Base-by-base conservation (phyloP, 2,329 filamentous ascomycete genomes). In the Alternaria gaisen region DNA sequence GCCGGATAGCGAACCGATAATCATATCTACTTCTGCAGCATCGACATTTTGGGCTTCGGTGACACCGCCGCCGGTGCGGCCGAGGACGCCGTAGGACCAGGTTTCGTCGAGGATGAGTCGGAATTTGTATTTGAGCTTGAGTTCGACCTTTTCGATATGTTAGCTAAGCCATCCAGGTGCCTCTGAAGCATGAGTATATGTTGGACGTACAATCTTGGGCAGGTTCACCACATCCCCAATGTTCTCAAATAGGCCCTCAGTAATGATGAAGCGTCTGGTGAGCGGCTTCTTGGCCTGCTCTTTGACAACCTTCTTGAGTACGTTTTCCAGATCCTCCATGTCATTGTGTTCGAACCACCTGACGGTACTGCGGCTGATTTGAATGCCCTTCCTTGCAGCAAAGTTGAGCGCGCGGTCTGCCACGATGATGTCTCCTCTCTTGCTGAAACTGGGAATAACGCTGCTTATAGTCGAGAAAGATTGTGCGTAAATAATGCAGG, bases 11-110 rank as follows among this genome's bases (percentile, higher is more conserved):
- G 93, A 97, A 43, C 96, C 95, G 53, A 98, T 87, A 68, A 99
- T 94, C 93, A 99, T 97, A 82, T 99, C 95, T 51, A 99, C 90
- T 75, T 97, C 91, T 10, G 90, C 88, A 0, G 94, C 89, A 77
- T 98, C 95, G 18, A 99, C 94, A 71, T 98, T 97, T 76, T 98
- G 95, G 6, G 94, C 92, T 82, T 99, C 96, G 0, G 95, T 98
- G 40, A 98, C 85, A 60, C 95, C 95, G 53, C 93, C 90, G 20
- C 95, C 96, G 26, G 93, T 97, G 63, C 93, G 87, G 48, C 95
- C 95, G 5, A 99, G 86, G 18, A 98, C 91, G 61, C 94, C 96
- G 77, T 98, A 99, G 1, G 94, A 97, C 90, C 92, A 97, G 1
- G 94, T 97, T 83, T 99, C 95, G 78, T 99, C 95, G 38, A 99